These are phyloP conservation scores for Ampelomyces quisqualis DNA, from an alignment of 2,329 filamentous ascomycete species.

Conservation along the genomic window DNA sequence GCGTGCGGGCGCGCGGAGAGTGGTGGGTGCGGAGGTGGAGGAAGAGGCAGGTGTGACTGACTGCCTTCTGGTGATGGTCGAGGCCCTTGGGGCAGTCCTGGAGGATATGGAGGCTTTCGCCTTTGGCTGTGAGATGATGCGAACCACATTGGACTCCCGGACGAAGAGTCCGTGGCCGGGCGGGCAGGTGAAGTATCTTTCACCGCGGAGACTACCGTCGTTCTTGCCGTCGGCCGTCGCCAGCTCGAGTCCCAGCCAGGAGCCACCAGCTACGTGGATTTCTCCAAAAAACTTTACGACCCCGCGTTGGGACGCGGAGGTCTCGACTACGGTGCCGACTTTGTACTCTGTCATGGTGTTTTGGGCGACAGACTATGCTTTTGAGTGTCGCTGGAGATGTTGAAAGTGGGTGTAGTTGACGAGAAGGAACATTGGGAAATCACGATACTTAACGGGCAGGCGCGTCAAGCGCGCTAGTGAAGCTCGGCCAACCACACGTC, in stretches of 20 bases:
- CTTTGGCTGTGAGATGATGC: slow-evolving; percentile 47
- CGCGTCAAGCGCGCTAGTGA: too few species aligned
- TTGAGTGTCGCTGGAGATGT: too few species aligned
- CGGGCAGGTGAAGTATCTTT: slow-evolving; percentile 83
- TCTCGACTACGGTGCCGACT: too few species aligned
- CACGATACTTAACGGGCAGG: too few species aligned
- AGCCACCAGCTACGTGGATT: slow-evolving; percentile 79
- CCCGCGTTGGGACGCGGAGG: too few species aligned
- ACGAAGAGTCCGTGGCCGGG: slow-evolving; percentile 80
- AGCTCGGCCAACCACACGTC: too few species aligned
- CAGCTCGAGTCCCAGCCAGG: slow-evolving; percentile 89
- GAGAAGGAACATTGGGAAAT: too few species aligned
- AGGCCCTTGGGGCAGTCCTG: slow-evolving; percentile 13
- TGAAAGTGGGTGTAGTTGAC: too few species aligned
- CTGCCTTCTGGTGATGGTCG: slow-evolving; percentile 20
- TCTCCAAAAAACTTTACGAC: too few species aligned
- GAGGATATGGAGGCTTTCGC: slow-evolving; percentile 19
- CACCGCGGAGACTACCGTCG: slow-evolving; percentile 84
- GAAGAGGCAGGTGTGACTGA: slow-evolving; percentile 21
- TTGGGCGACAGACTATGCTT: too few species aligned
- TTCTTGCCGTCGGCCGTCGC: slow-evolving; percentile 84
- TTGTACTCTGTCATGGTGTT: too few species aligned
- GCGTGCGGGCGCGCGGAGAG: slow-evolving; percentile 16
- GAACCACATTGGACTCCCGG: slow-evolving; percentile 66
- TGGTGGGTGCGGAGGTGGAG: slow-evolving; percentile 7